Base-by-base conservation (phyloP, 192 early-diverging fungal genomes). In the Umbelopsis sp. region DNA sequence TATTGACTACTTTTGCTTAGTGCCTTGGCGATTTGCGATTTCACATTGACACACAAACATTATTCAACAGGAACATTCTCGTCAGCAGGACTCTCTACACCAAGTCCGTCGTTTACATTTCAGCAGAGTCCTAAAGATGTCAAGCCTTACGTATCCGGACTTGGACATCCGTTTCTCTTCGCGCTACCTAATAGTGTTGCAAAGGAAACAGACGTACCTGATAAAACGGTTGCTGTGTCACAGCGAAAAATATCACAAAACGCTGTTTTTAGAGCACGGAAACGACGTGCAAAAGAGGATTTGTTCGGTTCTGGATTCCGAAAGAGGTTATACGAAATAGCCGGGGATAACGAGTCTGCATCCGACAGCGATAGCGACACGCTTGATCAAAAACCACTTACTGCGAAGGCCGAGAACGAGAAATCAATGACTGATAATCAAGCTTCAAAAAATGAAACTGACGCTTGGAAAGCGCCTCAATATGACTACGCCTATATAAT, bases 281-380 rank as follows among this genome's bases (percentile, higher is more conserved):
- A 61, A 37, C 55, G 55, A 8, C 55, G 55, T 35, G 55, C 55
- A 13, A 61, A 61, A 25, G 55, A 61, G n/a, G 30, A 25, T 25
- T 25, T 61, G 16, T 61, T 61, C 35, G 55, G 55, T 4, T 35
- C 55, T 8, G 55, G 55, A 6, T 61, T 61, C 30, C 55, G 55
- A 25, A 61, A 61, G 25, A 22, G 55, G 13, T 61, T 61, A 61
- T 35, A 25, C 5, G 55, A 61, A 61, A 61, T 61, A 25, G 55
- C 55, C 18, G 30, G 16, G 4, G 55, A 61, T 18, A 25, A 18
- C 21, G 55, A 16, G 13, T 61, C 55, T n/a, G 33, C 33, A 30
- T 61, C 55, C 55, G 55, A 61, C 27, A 61, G 55, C 25, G 55
- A 61, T 35, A 27, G 7, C 30, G 55, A 61, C 16, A 37, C 55